A percentile compares a stretch with the other conserved stretches of the same genome.
phyloP scores from a whole-genome alignment of 78 protist genomes.

The Capsaspora owczarzaki region DNA sequence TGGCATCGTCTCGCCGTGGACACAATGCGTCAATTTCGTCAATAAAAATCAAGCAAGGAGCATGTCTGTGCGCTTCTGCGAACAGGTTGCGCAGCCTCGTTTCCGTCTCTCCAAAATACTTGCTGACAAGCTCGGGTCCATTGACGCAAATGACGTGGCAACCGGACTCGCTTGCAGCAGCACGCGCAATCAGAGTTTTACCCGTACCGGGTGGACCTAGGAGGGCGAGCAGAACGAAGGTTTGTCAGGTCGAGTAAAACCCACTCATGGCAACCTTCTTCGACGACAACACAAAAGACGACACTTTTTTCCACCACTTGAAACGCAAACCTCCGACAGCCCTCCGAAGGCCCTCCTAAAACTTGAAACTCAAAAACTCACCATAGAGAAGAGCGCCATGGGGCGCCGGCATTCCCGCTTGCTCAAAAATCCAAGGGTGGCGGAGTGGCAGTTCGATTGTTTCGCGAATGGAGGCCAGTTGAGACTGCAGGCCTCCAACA shows the following conservation, averaged over 20 bases:
- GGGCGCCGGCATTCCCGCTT: neutral
- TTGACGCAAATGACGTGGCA: constrained; percentile 93
- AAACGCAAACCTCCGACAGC: no score
- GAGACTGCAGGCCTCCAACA: neutral
- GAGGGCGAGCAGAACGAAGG: no score
- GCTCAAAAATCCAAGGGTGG: neutral
- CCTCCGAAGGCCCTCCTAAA: no score
- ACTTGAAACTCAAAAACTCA: no score
- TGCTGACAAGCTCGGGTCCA: constrained; percentile 97
- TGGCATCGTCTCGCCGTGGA: constrained; percentile 18
- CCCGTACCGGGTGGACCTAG: constrained; percentile 96
- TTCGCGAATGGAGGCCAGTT: neutral
- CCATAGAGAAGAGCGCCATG: neutral
- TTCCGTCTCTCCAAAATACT: constrained; percentile 99
- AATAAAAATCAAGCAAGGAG: constrained; percentile 82
- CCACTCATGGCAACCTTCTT: no score
- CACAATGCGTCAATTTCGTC: constrained; percentile 93
- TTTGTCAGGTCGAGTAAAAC: no score
- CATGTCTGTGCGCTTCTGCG: constrained; percentile 95
- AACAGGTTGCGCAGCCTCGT: constrained; percentile 97
- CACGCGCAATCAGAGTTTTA: constrained; percentile 97
- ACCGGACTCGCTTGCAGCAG: constrained; percentile 94
- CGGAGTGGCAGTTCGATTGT: neutral
- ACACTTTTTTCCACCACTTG: no score
- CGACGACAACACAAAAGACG: no score